A percentile compares a stretch with the other conserved stretches of the same genome.
Evolutionary conservation across 129 eudicot genomes (phyloP).

Genomic region (Apium graveolens): DNA sequence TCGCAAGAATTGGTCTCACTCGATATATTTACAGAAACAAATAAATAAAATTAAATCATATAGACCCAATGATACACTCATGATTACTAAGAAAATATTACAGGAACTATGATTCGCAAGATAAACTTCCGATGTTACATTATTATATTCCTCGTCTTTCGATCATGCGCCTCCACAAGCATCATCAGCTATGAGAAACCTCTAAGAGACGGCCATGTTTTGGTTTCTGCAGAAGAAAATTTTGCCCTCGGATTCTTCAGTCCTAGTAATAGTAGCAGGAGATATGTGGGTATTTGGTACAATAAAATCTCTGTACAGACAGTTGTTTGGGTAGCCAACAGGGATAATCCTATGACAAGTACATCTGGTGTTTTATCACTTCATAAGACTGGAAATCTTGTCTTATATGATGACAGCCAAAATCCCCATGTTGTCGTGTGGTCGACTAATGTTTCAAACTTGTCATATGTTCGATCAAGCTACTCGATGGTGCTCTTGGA

Average conservation of each 20-base stretch:
- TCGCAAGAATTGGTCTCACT: not conserved
- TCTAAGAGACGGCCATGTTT: conserved; percentile 13
- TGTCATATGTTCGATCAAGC: not conserved
- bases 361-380: conserved; percentile 10
- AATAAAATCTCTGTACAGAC: conserved; percentile 14
- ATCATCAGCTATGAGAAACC: conserved; percentile 2
- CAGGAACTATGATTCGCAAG: not conserved
- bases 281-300: conserved; percentile 28
- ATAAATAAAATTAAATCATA: too few relatives aligned
- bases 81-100: not conserved
- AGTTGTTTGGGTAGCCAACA: conserved; percentile 20
- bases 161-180: conserved; percentile 3
- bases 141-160: not conserved
- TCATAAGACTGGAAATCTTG: conserved; percentile 11
- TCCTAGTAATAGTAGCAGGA: conserved; percentile 11
- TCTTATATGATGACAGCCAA: not conserved
- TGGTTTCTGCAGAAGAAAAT: conserved; percentile 13
- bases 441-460: conserved; percentile 9
- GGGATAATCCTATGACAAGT: conserved; percentile 9
- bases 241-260: conserved; percentile 28
- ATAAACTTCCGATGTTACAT: not conserved
- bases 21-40: not conserved
- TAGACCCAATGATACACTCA: not conserved
- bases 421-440: conserved; percentile 3
- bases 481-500: conserved; percentile 13